Base-by-base conservation (phyloP, 2,329 filamentous ascomycete species). In the Cytospora schulzeri region DNA sequence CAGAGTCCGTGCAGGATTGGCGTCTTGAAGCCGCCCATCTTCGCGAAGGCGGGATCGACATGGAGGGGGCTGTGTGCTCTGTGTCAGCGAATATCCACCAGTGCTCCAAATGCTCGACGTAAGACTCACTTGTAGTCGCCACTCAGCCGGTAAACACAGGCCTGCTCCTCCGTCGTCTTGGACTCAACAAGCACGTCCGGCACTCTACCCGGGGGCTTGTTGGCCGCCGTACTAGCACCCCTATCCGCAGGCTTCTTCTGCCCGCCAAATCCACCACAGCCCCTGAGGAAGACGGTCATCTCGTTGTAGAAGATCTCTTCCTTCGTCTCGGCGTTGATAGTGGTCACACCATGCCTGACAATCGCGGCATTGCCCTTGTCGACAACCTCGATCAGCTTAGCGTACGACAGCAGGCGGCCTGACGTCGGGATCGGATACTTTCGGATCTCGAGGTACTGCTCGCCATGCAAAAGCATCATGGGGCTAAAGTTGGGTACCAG, bases 401-500 rank as follows among this genome's bases (percentile, higher is more conserved):
- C 90, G 73, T 88, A 87, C 64, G 90, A 92, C 71, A 91, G 77
- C 57, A 96, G 88, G 64, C 87, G 89, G 58, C 86, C 93, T 62
- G 88, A 85, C 35, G 93, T 97, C 41, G 94, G 94, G 72, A 98
- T 91, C 50, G 95, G 95, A 81, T 88, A 96, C 78, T 94, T 92
- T 75, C 89, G 88, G 73, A 99, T 86, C 80, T 99, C 95, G 69
- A 99, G 91, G 80, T 93, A 99, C 79, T 99, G 95, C 83, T 99
- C 95, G 75, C 95, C 95, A 81, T 99, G 95, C 28, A 99, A 90
- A 58, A 99, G 88, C 93, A 97, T 97, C 92, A 97, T 97, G 67
- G 93, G 94, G 45, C 88, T 92, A 83, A 97, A 99, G 84, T 98
- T 96, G 76, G 93, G 93, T 31, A 98, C 90, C 67, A 99, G 85